These are phyloP conservation scores for Paramecium tetraurelia DNA, from an alignment of 73 alveolate genomes.

Conservation along the genomic window DNA sequence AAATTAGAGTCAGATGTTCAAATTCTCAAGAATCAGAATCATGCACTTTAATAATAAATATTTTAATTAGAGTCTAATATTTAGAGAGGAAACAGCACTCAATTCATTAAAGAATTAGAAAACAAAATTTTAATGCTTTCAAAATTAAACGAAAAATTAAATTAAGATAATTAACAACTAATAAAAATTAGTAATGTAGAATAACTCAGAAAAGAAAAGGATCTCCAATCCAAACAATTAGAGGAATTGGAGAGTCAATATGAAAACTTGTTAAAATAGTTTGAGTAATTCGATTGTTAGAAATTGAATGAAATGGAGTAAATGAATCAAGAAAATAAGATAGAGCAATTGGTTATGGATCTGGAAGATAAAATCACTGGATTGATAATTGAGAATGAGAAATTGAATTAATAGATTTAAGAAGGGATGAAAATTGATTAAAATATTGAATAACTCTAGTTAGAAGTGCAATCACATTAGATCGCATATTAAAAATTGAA, in stretches of 20 bases:
- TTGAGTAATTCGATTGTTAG: background rate
- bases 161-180: background rate
- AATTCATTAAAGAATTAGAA: background rate
- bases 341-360: background rate
- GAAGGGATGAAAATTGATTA: background rate
- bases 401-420: background rate
- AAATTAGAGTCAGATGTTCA: background rate
- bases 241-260: background rate
- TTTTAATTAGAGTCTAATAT: background rate
- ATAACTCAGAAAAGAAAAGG: background rate
- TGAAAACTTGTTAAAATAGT: background rate
- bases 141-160: constrained; percentile 15
- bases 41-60: background rate
- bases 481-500: background rate
- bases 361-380: background rate
- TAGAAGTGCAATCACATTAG: background rate
- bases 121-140: background rate
- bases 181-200: background rate
- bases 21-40: background rate
- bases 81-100: background rate
- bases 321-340: background rate
- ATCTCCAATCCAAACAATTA: background rate
- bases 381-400: background rate
- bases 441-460: background rate
- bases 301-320: background rate